Conservation (phyloP, 495 filamentous ascomycete species). For the Aspergillus campestris region DNA sequence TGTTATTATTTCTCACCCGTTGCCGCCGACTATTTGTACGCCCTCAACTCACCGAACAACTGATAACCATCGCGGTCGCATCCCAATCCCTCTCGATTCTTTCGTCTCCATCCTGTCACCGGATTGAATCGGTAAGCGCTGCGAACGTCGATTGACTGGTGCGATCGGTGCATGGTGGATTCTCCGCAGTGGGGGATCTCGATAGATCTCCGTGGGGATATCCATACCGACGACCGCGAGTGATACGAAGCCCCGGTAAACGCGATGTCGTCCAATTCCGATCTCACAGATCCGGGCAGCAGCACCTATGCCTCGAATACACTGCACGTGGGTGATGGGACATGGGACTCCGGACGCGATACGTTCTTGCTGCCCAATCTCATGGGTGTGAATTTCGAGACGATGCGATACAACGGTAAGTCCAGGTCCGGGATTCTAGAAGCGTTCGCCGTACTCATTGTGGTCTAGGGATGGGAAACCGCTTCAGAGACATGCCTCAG, state of each 20-base stretch:
- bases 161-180: constrained; percentile 39
- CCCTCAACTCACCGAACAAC: no score
- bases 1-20: no score
- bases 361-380: constrained; percentile 84
- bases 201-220: constrained; percentile 29
- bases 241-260: constrained; percentile 1
- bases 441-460: neutral
- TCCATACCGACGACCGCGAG: neutral
- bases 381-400: constrained; percentile 79
- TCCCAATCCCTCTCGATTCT: neutral
- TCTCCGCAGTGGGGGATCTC: constrained; percentile 39
- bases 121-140: constrained; percentile 6
- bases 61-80: no score
- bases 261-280: constrained; percentile 36
- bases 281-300: constrained; percentile 68
- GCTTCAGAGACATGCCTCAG: constrained; percentile 63
- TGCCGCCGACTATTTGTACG: no score
- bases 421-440: neutral
- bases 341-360: constrained; percentile 78
- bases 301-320: constrained; percentile 77
- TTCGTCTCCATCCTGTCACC: neutral
- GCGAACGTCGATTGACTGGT: constrained; percentile 5
- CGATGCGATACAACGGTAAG: constrained; percentile 93
- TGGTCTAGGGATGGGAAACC: constrained; percentile 75
- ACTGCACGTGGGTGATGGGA: constrained; percentile 82